phyloP scores from a whole-genome alignment of 2,329 filamentous ascomycete genomes.

The Capronia americana region DNA sequence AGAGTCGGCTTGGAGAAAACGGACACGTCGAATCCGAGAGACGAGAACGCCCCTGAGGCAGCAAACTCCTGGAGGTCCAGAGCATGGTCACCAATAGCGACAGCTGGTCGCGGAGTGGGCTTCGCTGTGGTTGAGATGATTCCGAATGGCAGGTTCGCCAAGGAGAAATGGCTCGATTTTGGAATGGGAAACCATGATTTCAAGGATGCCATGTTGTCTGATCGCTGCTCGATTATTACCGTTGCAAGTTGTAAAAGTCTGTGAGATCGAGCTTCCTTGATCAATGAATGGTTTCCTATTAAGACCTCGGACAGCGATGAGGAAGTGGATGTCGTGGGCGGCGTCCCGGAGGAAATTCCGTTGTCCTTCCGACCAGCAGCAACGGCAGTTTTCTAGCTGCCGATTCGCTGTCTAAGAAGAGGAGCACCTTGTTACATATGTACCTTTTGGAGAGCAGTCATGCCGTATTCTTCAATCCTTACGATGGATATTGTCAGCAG shows the following conservation, averaged over 20 bases:
- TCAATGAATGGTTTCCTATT: conserved; percentile 12
- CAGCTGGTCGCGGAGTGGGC: conserved; percentile 65
- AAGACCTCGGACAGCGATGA: not conserved
- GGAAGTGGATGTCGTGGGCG: not conserved
- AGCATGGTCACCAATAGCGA: conserved; percentile 75
- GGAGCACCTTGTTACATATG: conserved; percentile 2
- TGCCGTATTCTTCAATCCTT: not conserved
- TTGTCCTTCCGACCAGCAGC: conserved; percentile 2
- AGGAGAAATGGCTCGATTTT: conserved; percentile 70
- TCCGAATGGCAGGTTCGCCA: conserved; percentile 83
- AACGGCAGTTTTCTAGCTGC: not conserved
- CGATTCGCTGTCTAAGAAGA: conserved; percentile 7
- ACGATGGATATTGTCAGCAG: not conserved
- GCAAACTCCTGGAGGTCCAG: conserved; percentile 72
- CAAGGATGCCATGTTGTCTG: conserved; percentile 43
- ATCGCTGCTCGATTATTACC: conserved; percentile 1
- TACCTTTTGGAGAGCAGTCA: not conserved
- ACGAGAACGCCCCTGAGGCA: conserved; percentile 64
- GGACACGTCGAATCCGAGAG: conserved; percentile 62
- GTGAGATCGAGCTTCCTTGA: not conserved
- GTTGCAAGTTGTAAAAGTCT: not conserved
- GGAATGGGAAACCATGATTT: conserved; percentile 67
- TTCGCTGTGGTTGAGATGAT: conserved; percentile 71
- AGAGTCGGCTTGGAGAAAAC: conserved; percentile 71
- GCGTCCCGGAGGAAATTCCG: conserved; percentile 23